These are phyloP conservation scores for Didymella pinodella DNA, from an alignment of 2,329 filamentous ascomycete genomes.

Conservation along the genomic window DNA sequence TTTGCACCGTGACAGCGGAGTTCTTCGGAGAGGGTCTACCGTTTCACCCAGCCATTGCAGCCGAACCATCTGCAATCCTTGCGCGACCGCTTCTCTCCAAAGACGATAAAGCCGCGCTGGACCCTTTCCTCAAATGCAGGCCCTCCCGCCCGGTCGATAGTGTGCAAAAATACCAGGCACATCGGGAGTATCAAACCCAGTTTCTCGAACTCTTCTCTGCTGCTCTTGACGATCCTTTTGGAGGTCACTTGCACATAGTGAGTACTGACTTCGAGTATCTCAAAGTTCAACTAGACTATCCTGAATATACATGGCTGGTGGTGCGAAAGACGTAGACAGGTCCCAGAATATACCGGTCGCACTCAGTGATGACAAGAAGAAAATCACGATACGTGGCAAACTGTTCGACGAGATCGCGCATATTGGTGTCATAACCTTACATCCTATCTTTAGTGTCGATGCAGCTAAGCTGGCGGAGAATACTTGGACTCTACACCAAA, in stretches of 20 bases:
- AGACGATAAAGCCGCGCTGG: too few relatives aligned
- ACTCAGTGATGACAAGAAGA: background rate
- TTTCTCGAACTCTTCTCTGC: background rate
- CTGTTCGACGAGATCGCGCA: background rate
- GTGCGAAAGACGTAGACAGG: background rate
- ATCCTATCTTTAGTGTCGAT: background rate
- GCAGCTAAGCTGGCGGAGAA: background rate
- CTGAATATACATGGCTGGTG: background rate
- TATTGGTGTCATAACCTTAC: background rate
- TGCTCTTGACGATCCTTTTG: background rate
- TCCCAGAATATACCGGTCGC: background rate
- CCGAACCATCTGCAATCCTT: background rate
- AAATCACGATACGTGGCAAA: background rate
- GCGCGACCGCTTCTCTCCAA: too few relatives aligned
- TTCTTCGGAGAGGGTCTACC: background rate
- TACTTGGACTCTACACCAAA: background rate
- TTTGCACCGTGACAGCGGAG: conserved; percentile 1
- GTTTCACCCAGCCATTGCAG: background rate
- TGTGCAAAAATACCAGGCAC: background rate
- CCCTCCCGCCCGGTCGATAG: too few relatives aligned
- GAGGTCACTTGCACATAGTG: background rate
- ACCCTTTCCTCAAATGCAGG: too few relatives aligned
- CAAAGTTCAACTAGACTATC: too few relatives aligned
- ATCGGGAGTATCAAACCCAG: background rate
- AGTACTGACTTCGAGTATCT: background rate